Evolutionary conservation across 192 early-diverging fungal genomes (phyloP).

Genomic region (Coemansia sp.): DNA sequence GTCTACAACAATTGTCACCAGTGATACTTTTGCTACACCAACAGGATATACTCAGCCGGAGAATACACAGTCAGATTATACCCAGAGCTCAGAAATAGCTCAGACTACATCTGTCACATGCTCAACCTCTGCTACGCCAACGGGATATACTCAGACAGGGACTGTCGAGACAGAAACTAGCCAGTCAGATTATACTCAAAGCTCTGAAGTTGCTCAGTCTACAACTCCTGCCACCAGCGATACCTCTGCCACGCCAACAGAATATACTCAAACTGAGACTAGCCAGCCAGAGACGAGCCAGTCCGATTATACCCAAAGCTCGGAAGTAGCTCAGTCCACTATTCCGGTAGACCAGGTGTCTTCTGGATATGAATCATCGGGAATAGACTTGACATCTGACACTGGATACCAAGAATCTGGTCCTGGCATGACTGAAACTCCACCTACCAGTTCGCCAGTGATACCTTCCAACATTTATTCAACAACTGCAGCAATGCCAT

Average conservation of each 20-base stretch:
- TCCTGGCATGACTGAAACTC: not conserved
- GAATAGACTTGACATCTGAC: not conserved
- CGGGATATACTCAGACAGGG: too few relatives aligned
- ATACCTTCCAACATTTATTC: not conserved
- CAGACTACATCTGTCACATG: not conserved
- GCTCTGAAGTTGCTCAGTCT: too few relatives aligned
- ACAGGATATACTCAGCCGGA: too few relatives aligned
- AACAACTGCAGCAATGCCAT: not conserved
- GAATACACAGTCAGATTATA: too few relatives aligned
- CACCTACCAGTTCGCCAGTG: not conserved
- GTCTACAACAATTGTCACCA: not conserved
- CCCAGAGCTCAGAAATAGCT: too few relatives aligned
- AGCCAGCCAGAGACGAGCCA: too few relatives aligned
- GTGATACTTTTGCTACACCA: not conserved
- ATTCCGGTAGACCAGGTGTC: not conserved
- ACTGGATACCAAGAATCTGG: not conserved
- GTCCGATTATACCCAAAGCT: too few relatives aligned
- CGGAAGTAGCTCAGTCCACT: too few relatives aligned
- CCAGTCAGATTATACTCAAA: too few relatives aligned
- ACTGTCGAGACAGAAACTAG: too few relatives aligned
- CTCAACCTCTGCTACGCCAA: not conserved
- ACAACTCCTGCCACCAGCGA: not conserved
- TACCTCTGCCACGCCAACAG: not conserved
- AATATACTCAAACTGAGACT: too few relatives aligned
- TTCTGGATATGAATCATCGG: not conserved